A percentile compares a stretch with the other conserved stretches of the same genome.
Conservation (phyloP, 140 eudicot genomes). For the Stevia rebaudiana region DNA sequence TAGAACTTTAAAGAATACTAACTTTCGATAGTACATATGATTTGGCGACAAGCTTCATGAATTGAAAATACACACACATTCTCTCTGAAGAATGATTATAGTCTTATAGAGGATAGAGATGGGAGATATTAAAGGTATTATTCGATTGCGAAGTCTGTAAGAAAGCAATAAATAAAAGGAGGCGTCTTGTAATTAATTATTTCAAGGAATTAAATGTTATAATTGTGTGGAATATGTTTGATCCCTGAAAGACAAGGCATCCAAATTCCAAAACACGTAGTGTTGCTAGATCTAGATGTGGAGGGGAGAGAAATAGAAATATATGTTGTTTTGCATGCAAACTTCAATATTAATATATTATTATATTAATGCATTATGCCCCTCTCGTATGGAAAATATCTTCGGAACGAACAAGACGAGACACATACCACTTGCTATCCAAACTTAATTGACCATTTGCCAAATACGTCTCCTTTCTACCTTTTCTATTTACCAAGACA, state of each 20-base stretch:
- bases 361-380: not conserved
- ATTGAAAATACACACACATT: not conserved
- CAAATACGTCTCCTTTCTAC: too few relatives aligned
- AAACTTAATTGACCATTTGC: too few relatives aligned
- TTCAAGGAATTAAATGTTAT: conserved; percentile 11
- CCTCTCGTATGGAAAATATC: not conserved
- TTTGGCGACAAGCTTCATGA: too few relatives aligned
- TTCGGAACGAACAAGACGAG: not conserved
- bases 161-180: conserved; percentile 10
- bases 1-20: too few relatives aligned
- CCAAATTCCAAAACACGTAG: not conserved
- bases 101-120: conserved; percentile 14
- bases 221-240: conserved; percentile 35
- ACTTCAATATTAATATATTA: too few relatives aligned
- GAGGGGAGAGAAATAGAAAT: conserved; percentile 19
- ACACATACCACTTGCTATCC: not conserved
- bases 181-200: conserved; percentile 14
- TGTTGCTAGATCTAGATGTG: conserved; percentile 8
- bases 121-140: conserved; percentile 19
- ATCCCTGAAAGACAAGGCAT: conserved; percentile 33
- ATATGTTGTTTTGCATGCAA: conserved; percentile 9
- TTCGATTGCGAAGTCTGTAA: conserved; percentile 28
- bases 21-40: too few relatives aligned
- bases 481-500: too few relatives aligned
- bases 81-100: not conserved